Conservation (phyloP, 208 protist species). For the Leishmania mexicana region DNA sequence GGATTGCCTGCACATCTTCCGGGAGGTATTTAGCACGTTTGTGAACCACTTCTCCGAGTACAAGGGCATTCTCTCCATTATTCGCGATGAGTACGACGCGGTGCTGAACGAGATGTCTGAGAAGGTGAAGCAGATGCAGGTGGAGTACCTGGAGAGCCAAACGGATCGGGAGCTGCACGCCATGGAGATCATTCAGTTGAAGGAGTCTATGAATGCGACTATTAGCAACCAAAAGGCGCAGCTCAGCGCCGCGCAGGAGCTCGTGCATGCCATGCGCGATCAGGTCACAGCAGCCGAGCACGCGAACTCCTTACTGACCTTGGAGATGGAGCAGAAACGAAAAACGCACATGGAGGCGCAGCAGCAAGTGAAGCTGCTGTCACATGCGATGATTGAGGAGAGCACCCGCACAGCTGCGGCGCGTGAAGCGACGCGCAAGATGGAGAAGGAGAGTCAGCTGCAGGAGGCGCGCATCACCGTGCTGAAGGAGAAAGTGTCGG, state of each 20-base stretch:
- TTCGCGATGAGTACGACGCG: slow-evolving; percentile 87
- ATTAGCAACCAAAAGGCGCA: slow-evolving; percentile 89
- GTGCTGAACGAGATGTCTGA: slow-evolving; percentile 54
- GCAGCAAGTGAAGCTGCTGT: slow-evolving; percentile 70
- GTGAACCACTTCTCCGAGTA: slow-evolving; percentile 89
- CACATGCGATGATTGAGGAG: slow-evolving; percentile 77
- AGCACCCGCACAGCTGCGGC: slow-evolving; percentile 53
- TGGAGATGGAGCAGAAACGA: slow-evolving; percentile 53
- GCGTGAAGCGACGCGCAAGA: slow-evolving; percentile 38
- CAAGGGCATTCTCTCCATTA: slow-evolving; percentile 65
- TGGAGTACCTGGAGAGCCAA: slow-evolving; percentile 70
- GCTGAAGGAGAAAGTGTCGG: slow-evolving; percentile 61
- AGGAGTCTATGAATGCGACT: slow-evolving; percentile 75
- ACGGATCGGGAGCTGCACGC: slow-evolving; percentile 69
- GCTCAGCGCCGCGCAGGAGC: slow-evolving; percentile 63
- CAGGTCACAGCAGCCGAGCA: slow-evolving; percentile 75
- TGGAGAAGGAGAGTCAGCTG: slow-evolving; percentile 65
- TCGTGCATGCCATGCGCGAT: slow-evolving; percentile 74
- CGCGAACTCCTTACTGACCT: slow-evolving; percentile 50
- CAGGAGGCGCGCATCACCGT: slow-evolving; percentile 66
- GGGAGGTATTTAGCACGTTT: slow-evolving; percentile 77
- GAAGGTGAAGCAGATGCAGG: slow-evolving; percentile 53
- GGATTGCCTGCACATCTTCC: slow-evolving; percentile 85
- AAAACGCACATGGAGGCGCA: slow-evolving; percentile 62
- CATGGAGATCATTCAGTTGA: slow-evolving; percentile 80